These are phyloP conservation scores for Pisolithus thermaeus DNA, from an alignment of 1,284 basidiomycete species.

Conservation along the genomic window DNA sequence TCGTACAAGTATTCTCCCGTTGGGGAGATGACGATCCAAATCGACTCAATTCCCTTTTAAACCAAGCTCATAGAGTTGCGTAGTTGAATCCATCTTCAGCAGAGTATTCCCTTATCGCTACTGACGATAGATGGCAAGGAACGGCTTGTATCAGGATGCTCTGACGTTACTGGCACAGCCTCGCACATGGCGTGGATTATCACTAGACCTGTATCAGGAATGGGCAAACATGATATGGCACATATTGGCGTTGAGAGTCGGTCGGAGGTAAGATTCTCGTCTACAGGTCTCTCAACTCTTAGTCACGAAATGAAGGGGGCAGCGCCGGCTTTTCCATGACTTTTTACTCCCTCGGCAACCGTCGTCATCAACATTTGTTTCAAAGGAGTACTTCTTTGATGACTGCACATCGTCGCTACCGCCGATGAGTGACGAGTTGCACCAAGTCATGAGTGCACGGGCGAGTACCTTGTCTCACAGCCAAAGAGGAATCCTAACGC, in stretches of 20 bases:
- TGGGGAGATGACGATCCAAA: constrained; percentile 54
- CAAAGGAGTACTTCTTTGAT: constrained; percentile 49
- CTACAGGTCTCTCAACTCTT: constrained; percentile 7
- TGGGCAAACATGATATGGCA: constrained; percentile 77
- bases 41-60: constrained; percentile 53
- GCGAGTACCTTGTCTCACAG: constrained; percentile 33
- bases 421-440: constrained; percentile 55
- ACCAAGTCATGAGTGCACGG: constrained; percentile 57
- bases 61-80: constrained; percentile 57
- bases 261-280: constrained; percentile 49
- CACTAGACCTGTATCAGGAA: constrained; percentile 53
- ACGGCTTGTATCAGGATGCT: constrained; percentile 58
- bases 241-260: constrained; percentile 59
- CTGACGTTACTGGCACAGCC: constrained; percentile 62
- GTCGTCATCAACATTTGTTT: constrained; percentile 37
- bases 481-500: constrained; percentile 3
- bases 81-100: constrained; percentile 4
- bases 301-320: constrained; percentile 39
- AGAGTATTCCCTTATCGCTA: constrained; percentile 10
- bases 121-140: constrained; percentile 52
- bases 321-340: constrained; percentile 57
- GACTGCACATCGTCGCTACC: constrained; percentile 31
- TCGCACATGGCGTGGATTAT: constrained; percentile 61
- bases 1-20: constrained; percentile 62
- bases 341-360: constrained; percentile 58